These are phyloP conservation scores for Solanum aculeatissimum DNA, from an alignment of 305 asterid species.

Conservation along the genomic window DNA sequence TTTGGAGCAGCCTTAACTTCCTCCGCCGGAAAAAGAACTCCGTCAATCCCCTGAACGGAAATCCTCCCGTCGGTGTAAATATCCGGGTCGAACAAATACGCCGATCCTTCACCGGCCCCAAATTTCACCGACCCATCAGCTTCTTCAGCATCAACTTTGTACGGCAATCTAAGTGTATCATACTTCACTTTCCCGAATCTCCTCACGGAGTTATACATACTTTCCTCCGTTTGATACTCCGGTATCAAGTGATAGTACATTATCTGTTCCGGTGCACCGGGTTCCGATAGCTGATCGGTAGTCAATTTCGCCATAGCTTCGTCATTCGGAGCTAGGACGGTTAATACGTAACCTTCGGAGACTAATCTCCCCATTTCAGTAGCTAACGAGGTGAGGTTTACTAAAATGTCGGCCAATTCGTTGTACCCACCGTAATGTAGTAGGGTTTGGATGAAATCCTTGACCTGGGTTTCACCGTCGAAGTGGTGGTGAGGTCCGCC, in stretches of 20 bases:
- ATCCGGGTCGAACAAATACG: constrained; percentile 84
- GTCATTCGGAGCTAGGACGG: constrained; percentile 81
- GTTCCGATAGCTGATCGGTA: constrained; percentile 76
- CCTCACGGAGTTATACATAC: constrained; percentile 87
- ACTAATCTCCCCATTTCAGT: constrained; percentile 87
- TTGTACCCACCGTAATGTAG: constrained; percentile 90
- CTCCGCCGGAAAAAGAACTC: constrained; percentile 63
- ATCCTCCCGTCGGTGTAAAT: constrained; percentile 93
- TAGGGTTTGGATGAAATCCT: constrained; percentile 76
- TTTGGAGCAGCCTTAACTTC: constrained; percentile 32
- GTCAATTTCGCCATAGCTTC: constrained; percentile 94
- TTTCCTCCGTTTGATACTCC: constrained; percentile 90
- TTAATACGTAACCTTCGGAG: constrained; percentile 75
- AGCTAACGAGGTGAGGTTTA: constrained; percentile 72
- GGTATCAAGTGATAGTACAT: constrained; percentile 77
- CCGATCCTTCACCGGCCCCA: constrained; percentile 68
- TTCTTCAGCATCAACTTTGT: constrained; percentile 72
- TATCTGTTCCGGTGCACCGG: constrained; percentile 91
- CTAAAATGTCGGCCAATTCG: constrained; percentile 76
- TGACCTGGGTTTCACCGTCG: constrained; percentile 82
- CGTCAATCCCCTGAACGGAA: constrained; percentile 93
- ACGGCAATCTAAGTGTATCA: constrained; percentile 77
- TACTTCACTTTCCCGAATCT: constrained; percentile 73
- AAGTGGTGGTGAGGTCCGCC: constrained; percentile 90
- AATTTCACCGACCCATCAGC: constrained; percentile 91